Percentiles rank a stretch among this genome's conserved stretches.
phyloP scores from a whole-genome alignment of 2,329 filamentous ascomycete species.

The Neoarthrinium moseri region DNA sequence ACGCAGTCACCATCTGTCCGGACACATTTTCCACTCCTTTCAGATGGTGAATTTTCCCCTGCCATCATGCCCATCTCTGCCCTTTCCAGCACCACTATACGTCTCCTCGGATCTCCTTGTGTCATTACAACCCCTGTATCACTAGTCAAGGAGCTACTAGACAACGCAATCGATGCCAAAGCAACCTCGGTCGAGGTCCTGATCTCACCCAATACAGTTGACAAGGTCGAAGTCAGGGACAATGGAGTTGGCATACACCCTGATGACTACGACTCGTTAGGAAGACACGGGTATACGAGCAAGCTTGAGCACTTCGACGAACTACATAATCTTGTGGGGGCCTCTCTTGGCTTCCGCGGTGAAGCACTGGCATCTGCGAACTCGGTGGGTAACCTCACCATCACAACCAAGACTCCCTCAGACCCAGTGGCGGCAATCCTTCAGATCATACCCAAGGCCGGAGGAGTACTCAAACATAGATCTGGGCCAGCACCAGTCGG shows the following conservation, averaged over 20 bases:
- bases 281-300: slow-evolving; percentile 70
- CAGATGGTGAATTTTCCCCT: too few species aligned
- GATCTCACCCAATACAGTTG: slow-evolving; percentile 64
- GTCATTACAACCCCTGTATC: slow-evolving; percentile 58
- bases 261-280: slow-evolving; percentile 61
- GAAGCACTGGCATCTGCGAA: slow-evolving; percentile 69
- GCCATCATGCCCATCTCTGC: slow-evolving; percentile 46
- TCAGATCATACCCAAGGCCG: slow-evolving; percentile 37
- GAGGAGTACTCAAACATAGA: slow-evolving; percentile 37
- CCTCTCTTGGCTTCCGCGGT: slow-evolving; percentile 73
- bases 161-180: slow-evolving; percentile 73
- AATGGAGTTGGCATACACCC: slow-evolving; percentile 70
- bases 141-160: slow-evolving; percentile 73
- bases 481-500: slow-evolving; percentile 58
- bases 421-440: slow-evolving; percentile 57
- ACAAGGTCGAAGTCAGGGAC: slow-evolving; percentile 68
- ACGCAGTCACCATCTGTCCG: too few species aligned
- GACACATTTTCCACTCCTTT: too few species aligned
- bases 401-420: slow-evolving; percentile 63
- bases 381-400: slow-evolving; percentile 54
- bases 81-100: slow-evolving; percentile 47
- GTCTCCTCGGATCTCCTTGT: slow-evolving; percentile 60
- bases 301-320: slow-evolving; percentile 68
- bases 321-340: slow-evolving; percentile 52
- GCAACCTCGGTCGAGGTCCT: slow-evolving; percentile 66